These are phyloP conservation scores for Chlorella sp. DNA, from an alignment of 139 green algal species.

Conservation along the genomic window DNA sequence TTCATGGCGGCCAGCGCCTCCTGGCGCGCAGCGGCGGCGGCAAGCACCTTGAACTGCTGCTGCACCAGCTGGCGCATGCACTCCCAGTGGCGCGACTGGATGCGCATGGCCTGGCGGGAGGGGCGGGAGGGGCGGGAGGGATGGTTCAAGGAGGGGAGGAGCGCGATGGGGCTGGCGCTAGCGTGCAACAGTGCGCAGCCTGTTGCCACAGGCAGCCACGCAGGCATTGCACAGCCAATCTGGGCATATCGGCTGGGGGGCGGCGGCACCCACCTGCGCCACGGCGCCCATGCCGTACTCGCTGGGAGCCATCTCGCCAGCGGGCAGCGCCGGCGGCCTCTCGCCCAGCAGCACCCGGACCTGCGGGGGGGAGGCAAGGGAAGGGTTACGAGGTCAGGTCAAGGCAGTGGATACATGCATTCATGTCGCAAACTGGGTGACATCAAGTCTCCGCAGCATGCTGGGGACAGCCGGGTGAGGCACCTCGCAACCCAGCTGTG, in stretches of 20 bases:
- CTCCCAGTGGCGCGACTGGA: conserved; percentile 34
- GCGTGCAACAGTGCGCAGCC: neutral
- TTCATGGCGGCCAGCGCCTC: conserved; percentile 13
- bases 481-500: no score
- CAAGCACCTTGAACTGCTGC: conserved; percentile 26
- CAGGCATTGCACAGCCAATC: no score
- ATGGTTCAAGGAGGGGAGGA: neutral
- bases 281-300: conserved; percentile 28
- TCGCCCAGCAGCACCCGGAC: conserved; percentile 69
- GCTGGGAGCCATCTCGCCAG: conserved; percentile 9
- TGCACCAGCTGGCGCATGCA: conserved; percentile 28
- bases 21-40: neutral
- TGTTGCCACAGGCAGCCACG: neutral
- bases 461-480: no score
- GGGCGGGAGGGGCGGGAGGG: neutral
- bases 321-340: conserved; percentile 30
- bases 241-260: no score
- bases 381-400: no score
- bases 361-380: no score
- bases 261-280: conserved; percentile 5
- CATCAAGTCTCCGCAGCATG: no score
- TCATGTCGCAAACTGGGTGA: no score
- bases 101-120: conserved; percentile 21
- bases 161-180: neutral
- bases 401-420: no score